Conservation (phyloP, 805 yeast genomes). For the Saccharomyces mikatae region DNA sequence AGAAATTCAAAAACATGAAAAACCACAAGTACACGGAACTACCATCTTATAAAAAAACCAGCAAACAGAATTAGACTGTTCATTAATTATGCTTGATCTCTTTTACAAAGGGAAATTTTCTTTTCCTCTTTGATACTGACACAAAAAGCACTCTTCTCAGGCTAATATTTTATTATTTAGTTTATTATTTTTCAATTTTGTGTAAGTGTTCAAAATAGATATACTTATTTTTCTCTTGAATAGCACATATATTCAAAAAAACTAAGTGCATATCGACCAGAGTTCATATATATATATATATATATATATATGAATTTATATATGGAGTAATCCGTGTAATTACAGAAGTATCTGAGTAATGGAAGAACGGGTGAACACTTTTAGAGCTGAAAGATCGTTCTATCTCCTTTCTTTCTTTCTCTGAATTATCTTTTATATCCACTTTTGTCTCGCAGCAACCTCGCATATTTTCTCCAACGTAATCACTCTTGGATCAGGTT, state of each 20-base stretch:
- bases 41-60: conserved; percentile 31
- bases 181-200: not conserved
- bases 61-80: conserved; percentile 19
- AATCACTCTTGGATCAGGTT: conserved; percentile 31
- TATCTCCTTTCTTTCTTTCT: not conserved
- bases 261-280: not conserved
- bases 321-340: not conserved
- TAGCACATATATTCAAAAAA: not conserved
- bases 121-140: not conserved
- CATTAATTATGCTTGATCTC: not conserved
- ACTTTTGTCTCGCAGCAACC: conserved; percentile 31
- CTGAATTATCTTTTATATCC: conserved; percentile 18
- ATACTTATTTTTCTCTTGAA: not conserved
- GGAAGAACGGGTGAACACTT: not conserved
- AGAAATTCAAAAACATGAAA: conserved; percentile 25
- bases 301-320: no score
- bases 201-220: not conserved
- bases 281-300: not conserved
- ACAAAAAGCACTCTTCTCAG: not conserved
- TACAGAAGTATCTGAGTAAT: not conserved
- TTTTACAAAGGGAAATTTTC: not conserved
- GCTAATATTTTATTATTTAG: not conserved
- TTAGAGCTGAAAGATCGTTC: not conserved
- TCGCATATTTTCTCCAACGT: conserved; percentile 32
- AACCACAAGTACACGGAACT: conserved; percentile 36